These are phyloP conservation scores for Stephania yunnanensis DNA, from an alignment of 164 flowering plant genomes.

Conservation along the genomic window DNA sequence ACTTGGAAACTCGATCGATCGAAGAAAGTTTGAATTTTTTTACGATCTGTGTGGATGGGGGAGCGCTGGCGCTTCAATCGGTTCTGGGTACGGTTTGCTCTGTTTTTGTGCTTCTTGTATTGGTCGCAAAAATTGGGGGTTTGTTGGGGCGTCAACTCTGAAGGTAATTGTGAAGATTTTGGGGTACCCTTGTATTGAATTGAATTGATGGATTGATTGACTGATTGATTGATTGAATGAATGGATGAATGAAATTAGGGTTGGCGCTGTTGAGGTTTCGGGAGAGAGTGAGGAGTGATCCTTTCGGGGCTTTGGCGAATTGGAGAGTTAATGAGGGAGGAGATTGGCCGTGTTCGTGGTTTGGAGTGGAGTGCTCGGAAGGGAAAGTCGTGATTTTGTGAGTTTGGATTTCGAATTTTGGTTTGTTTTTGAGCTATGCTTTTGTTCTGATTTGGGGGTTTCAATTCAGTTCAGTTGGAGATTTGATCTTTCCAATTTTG, in stretches of 20 bases:
- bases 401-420: constrained; percentile 23
- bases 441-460: neutral
- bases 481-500: neutral
- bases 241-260: constrained; percentile 27
- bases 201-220: neutral
- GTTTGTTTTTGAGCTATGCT: neutral
- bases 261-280: constrained; percentile 45
- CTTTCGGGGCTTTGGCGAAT: constrained; percentile 46
- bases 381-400: constrained; percentile 55
- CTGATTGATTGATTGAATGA: neutral
- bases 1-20: neutral
- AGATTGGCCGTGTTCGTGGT: constrained; percentile 52
- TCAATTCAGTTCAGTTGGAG: neutral
- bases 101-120: constrained; percentile 18
- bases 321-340: constrained; percentile 41
- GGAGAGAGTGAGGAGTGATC: constrained; percentile 48
- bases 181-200: neutral
- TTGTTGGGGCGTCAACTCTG: constrained; percentile 48
- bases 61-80: constrained; percentile 25
- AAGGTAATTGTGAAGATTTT: constrained; percentile 32
- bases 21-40: neutral
- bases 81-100: constrained; percentile 13
- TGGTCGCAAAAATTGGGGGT: constrained; percentile 19
- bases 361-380: constrained; percentile 56
- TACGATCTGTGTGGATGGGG: constrained; percentile 15